Conservation (phyloP, 352 stramenopile genomes). For the Blastocystis sp. region DNA sequence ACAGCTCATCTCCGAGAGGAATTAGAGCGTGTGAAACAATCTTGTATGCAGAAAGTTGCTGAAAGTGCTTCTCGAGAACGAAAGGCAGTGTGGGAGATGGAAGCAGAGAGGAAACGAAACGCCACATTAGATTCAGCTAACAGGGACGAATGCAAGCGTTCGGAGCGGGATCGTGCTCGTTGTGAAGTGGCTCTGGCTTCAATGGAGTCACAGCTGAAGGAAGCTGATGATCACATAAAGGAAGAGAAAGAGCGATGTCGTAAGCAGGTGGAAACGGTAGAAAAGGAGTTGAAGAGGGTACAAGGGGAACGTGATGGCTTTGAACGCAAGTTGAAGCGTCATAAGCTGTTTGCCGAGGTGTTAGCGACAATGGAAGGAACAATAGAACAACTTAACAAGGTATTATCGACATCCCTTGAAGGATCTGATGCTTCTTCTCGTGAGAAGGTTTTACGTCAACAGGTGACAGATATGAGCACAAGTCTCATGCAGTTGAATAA, state of each 20-base stretch:
- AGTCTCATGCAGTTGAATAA: neutral
- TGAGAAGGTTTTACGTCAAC: neutral
- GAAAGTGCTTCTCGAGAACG: neutral
- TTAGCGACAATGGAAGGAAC: neutral
- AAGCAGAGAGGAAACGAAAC: neutral
- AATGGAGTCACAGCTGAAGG: conserved; percentile 11
- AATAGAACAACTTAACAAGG: conserved; percentile 7
- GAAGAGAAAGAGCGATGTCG: neutral
- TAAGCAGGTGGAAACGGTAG: neutral
- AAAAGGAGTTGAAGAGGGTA: neutral
- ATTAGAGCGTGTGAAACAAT: neutral
- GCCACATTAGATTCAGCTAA: neutral
- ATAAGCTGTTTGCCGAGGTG: conserved; percentile 32
- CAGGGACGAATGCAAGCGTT: neutral
- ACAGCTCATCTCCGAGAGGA: neutral
- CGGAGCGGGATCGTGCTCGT: neutral
- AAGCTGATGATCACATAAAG: neutral
- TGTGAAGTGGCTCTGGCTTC: neutral
- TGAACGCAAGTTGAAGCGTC: conserved; percentile 47
- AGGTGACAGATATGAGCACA: conserved; percentile 31
- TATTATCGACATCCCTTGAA: neutral
- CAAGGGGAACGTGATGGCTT: conserved; percentile 16
- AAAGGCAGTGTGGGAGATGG: neutral
- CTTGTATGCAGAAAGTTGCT: neutral
- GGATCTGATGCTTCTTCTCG: neutral